Conservation (phyloP, 805 yeast species). For the Saturnispora halmiae region DNA sequence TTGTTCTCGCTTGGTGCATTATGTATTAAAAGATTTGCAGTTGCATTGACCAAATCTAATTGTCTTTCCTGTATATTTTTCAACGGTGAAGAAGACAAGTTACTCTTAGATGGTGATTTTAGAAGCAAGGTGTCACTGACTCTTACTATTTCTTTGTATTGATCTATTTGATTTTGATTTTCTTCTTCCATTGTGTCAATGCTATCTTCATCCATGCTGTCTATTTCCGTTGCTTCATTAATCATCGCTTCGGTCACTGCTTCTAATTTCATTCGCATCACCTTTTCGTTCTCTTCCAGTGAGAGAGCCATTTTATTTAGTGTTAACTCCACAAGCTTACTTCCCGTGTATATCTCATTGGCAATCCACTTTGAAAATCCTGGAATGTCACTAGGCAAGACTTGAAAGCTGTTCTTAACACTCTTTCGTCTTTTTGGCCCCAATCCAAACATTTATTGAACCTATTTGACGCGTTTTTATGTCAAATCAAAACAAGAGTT, state of each 20-base stretch:
- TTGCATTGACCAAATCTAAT: conserved; percentile 15
- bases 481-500: conserved; percentile 4
- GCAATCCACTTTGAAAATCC: conserved; percentile 30
- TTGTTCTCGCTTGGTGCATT: neutral
- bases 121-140: conserved; percentile 11
- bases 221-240: neutral
- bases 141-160: neutral
- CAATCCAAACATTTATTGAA: conserved; percentile 22
- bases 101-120: conserved; percentile 21
- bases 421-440: neutral
- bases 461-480: neutral
- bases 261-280: conserved; percentile 25
- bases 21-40: conserved; percentile 10
- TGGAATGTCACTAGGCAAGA: conserved; percentile 16
- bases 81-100: conserved; percentile 16
- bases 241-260: conserved; percentile 15
- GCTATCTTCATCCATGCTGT: neutral
- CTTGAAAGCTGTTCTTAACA: neutral
- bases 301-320: conserved; percentile 20
- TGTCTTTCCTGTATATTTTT: conserved; percentile 15
- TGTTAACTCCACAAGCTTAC: conserved; percentile 20
- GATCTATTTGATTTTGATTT: neutral
- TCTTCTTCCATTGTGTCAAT: no score
- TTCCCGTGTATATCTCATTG: conserved; percentile 23
- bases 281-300: conserved; percentile 22